Percentiles rank a stretch among this genome's conserved stretches.
phyloP scores from a whole-genome alignment of 2,329 filamentous ascomycete genomes.

The Ceratocystis huliohia region DNA sequence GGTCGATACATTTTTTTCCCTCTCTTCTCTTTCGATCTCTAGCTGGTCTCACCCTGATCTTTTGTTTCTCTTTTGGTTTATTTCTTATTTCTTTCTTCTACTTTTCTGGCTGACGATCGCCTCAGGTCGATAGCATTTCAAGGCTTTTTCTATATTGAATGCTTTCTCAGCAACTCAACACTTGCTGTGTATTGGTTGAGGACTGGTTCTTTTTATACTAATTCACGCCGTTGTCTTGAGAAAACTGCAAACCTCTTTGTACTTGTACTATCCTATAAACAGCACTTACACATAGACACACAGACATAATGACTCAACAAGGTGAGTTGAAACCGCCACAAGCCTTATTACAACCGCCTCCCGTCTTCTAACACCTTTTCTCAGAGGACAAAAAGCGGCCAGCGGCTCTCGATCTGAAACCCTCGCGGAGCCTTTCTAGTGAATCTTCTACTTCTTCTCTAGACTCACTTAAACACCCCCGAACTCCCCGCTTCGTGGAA shows the following conservation, averaged over 20 bases:
- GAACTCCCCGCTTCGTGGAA: slow-evolving; percentile 69
- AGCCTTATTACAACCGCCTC: not conserved
- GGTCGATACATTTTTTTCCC: slow-evolving; percentile 21
- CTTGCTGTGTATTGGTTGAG: not conserved
- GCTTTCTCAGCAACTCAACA: not conserved
- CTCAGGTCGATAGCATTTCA: not conserved
- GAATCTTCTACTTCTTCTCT: slow-evolving; percentile 39
- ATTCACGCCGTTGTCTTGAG: not conserved
- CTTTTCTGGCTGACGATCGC: not conserved
- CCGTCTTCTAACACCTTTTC: slow-evolving; percentile 24
- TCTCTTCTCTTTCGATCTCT: slow-evolving; percentile 32
- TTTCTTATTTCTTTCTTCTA: slow-evolving; percentile 5
- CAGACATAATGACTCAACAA: slow-evolving; percentile 30
- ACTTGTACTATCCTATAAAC: not conserved
- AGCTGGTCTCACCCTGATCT: slow-evolving; percentile 43
- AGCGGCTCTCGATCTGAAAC: slow-evolving; percentile 39
- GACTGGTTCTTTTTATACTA: not conserved
- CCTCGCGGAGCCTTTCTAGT: slow-evolving; percentile 37
- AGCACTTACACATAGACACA: not conserved
- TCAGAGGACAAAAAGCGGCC: slow-evolving; percentile 45
- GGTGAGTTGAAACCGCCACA: slow-evolving; percentile 26
- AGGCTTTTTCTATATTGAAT: not conserved
- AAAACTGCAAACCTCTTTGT: not conserved
- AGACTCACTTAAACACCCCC: slow-evolving; percentile 51
- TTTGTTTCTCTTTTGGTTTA: slow-evolving; percentile 21